These are phyloP conservation scores for Nasturtium officinale DNA, from an alignment of 345 rosid genomes.

Conservation along the genomic window DNA sequence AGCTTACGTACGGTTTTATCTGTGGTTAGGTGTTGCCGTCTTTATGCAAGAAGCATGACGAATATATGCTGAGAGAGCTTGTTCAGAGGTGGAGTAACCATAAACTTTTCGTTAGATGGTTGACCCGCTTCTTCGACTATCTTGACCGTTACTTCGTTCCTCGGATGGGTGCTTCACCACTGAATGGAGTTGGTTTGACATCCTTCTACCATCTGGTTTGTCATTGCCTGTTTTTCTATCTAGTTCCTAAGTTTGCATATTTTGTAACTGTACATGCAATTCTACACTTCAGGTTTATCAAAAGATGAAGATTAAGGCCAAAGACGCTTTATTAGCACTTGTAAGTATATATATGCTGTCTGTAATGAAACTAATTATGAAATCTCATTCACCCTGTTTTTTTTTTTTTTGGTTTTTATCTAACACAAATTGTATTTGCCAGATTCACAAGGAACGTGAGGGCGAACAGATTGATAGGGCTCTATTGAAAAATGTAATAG, in stretches of 20 bases:
- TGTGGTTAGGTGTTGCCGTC: conserved; percentile 48
- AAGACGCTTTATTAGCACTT: conserved; percentile 59
- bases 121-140: conserved; percentile 68
- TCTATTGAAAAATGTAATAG: conserved; percentile 71
- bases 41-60: conserved; percentile 65
- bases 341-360: conserved; percentile 38
- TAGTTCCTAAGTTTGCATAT: neutral
- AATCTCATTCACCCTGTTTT: neutral
- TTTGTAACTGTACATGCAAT: neutral
- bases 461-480: conserved; percentile 77
- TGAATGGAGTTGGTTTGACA: conserved; percentile 60
- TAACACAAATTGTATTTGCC: neutral
- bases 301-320: conserved; percentile 50
- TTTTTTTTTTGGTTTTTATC: neutral
- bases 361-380: neutral
- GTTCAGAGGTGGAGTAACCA: conserved; percentile 70
- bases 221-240: neutral
- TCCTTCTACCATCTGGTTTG: conserved; percentile 56
- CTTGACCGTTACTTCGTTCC: conserved; percentile 70
- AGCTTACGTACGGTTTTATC: too few species aligned
- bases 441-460: conserved; percentile 71
- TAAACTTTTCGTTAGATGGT: conserved; percentile 71
- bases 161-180: conserved; percentile 50
- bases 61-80: conserved; percentile 72
- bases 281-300: conserved; percentile 53